Conservation (phyloP, 225 moss, liverwort and hornwort genomes). For the Neckera pumila region DNA sequence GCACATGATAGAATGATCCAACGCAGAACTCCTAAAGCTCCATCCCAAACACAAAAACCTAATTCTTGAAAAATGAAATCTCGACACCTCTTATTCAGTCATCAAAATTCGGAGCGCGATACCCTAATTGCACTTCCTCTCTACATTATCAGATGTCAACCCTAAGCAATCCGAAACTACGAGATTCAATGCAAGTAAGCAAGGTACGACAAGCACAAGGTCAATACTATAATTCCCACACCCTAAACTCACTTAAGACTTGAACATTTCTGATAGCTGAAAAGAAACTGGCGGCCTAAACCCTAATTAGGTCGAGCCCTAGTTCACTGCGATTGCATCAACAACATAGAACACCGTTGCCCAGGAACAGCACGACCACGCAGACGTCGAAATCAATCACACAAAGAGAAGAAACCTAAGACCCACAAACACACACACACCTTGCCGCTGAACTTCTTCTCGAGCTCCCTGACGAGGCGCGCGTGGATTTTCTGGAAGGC, state of each 20-base stretch:
- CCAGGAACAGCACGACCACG: not conserved
- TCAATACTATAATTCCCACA: not conserved
- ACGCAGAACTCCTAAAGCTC: not conserved
- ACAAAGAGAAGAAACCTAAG: not conserved
- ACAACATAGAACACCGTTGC: not conserved
- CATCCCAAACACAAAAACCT: not conserved
- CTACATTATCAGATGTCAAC: not conserved
- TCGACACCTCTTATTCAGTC: not conserved
- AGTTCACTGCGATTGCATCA: not conserved
- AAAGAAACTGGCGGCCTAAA: not conserved
- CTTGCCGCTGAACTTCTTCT: slow-evolving; percentile 99
- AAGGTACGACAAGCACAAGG: too few relatives aligned
- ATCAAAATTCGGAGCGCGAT: not conserved
- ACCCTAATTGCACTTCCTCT: not conserved
- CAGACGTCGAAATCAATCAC: not conserved
- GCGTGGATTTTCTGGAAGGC: slow-evolving; percentile 98
- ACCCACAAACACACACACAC: slow-evolving; percentile 14
- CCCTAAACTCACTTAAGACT: too few relatives aligned
- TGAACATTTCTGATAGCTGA: not conserved
- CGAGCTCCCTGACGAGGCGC: slow-evolving; percentile 86
- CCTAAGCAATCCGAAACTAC: not conserved
- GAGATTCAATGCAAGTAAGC: not conserved
- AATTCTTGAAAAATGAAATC: too few relatives aligned
- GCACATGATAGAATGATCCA: not conserved
- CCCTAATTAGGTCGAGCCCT: not conserved